Evolutionary conservation across 768 basidiomycete species (phyloP).

Genomic region (Holtermannia corniformis): DNA sequence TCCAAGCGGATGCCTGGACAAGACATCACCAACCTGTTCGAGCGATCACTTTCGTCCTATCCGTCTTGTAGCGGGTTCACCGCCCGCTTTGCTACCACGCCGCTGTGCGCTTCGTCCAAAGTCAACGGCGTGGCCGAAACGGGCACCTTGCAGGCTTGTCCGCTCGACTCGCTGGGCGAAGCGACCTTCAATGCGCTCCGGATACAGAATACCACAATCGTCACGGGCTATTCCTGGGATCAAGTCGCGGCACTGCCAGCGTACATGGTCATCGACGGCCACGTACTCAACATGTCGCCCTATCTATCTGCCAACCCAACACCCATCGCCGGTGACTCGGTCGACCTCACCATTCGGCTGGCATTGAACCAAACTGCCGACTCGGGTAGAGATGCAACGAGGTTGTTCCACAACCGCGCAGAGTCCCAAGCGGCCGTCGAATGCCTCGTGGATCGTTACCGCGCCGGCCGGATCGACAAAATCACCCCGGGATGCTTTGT

Average conservation of each 20-base stretch:
- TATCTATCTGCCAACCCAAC: conserved; percentile 67
- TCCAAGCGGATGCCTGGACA: conserved; percentile 56
- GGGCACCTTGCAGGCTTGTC: conserved; percentile 50
- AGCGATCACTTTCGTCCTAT: conserved; percentile 58
- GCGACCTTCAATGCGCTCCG: conserved; percentile 55
- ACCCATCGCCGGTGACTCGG: conserved; percentile 59
- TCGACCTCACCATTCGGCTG: conserved; percentile 74
- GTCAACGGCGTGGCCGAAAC: conserved; percentile 30
- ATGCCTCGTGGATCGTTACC: conserved; percentile 77
- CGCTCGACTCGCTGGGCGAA: conserved; percentile 54
- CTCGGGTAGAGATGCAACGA: conserved; percentile 78
- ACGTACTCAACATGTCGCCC: conserved; percentile 82
- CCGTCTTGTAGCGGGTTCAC: conserved; percentile 54
- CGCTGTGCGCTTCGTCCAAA: conserved; percentile 51
- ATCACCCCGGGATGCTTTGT: conserved; percentile 92
- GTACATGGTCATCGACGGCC: conserved; percentile 84
- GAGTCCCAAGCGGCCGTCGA: conserved; percentile 59
- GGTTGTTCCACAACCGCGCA: conserved; percentile 65
- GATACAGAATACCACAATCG: conserved; percentile 56
- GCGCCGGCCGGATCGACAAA: conserved; percentile 93
- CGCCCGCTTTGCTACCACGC: conserved; percentile 62
- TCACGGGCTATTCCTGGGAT: conserved; percentile 84
- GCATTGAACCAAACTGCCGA: conserved; percentile 49
- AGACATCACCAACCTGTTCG: conserved; percentile 83
- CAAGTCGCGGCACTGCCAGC: conserved; percentile 63